Evolutionary conservation across 2,329 filamentous ascomycete species (phyloP).

Genomic region (Coniochaeta prunicola): DNA sequence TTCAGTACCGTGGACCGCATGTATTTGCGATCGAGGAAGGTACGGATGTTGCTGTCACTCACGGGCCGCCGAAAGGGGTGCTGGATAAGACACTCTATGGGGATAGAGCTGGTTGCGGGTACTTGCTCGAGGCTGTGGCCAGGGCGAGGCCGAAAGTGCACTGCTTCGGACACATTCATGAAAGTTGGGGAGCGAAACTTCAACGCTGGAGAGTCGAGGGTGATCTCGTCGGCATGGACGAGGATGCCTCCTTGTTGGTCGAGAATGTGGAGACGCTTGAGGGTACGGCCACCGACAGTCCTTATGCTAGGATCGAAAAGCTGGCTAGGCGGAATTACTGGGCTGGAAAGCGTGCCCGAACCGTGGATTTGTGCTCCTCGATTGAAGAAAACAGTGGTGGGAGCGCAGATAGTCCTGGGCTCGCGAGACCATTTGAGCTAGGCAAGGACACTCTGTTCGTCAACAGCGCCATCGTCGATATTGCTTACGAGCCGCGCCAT

Average conservation of each 20-base stretch:
- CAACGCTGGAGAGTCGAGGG: slow-evolving; percentile 38
- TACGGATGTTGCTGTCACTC: slow-evolving; percentile 43
- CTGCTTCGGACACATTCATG: slow-evolving; percentile 53
- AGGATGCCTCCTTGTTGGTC: slow-evolving; percentile 29
- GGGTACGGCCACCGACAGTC: not conserved
- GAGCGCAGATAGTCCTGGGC: not conserved
- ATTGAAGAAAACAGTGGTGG: slow-evolving; percentile 34
- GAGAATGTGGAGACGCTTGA: slow-evolving; percentile 22
- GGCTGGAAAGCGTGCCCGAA: not conserved
- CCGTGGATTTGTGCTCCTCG: slow-evolving; percentile 25
- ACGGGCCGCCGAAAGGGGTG: slow-evolving; percentile 46
- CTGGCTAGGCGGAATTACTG: not conserved
- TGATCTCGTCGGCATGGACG: slow-evolving; percentile 31
- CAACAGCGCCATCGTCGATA: slow-evolving; percentile 41
- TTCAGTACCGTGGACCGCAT: slow-evolving; percentile 39
- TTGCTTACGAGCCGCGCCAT: slow-evolving; percentile 5
- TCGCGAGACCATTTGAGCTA: slow-evolving; percentile 24
- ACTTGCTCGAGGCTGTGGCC: slow-evolving; percentile 38
- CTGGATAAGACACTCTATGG: slow-evolving; percentile 31
- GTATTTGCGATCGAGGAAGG: slow-evolving; percentile 24
- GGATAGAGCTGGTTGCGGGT: slow-evolving; percentile 29
- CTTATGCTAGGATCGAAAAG: not conserved
- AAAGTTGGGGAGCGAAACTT: slow-evolving; percentile 48
- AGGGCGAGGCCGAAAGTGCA: slow-evolving; percentile 37
- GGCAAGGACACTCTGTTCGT: slow-evolving; percentile 45